These are phyloP conservation scores for Fusarium nematophilum DNA, from an alignment of 2,329 filamentous ascomycete genomes.

Conservation along the genomic window DNA sequence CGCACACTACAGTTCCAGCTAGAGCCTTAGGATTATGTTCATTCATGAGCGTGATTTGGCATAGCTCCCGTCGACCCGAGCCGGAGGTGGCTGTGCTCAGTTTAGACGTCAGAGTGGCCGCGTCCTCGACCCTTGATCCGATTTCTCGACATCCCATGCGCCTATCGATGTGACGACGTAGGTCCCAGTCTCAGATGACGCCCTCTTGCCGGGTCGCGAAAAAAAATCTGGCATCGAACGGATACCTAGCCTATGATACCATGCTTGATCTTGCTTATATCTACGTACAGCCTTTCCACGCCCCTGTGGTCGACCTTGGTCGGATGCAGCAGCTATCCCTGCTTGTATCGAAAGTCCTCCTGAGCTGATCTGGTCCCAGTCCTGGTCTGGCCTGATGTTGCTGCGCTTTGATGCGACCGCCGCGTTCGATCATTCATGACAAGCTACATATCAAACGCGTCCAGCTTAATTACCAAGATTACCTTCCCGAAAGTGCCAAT, in stretches of 20 bases:
- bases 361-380: constrained; percentile 3
- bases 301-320: background rate
- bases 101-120: too few relatives aligned
- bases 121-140: too few relatives aligned
- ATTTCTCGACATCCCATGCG: background rate
- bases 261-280: constrained; percentile 1
- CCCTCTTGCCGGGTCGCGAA: constrained; percentile 1
- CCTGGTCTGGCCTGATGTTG: constrained; percentile 2
- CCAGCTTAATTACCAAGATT: constrained; percentile 6
- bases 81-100: constrained; percentile 4
- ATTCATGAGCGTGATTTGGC: background rate
- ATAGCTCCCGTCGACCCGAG: constrained; percentile 14
- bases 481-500: constrained; percentile 7
- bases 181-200: constrained; percentile 9
- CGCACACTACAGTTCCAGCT: constrained; percentile 17
- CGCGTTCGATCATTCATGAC: background rate
- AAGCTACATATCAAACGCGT: background rate
- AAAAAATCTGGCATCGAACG: background rate
- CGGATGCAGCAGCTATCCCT: background rate
- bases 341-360: background rate
- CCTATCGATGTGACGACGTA: constrained; percentile 6
- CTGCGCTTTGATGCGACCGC: constrained; percentile 7
- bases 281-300: background rate
- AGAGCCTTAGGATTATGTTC: background rate
- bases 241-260: background rate